Evolutionary conservation across 1,139 yeast genomes (phyloP).

Genomic region (Debaryomycetaceae sp.): DNA sequence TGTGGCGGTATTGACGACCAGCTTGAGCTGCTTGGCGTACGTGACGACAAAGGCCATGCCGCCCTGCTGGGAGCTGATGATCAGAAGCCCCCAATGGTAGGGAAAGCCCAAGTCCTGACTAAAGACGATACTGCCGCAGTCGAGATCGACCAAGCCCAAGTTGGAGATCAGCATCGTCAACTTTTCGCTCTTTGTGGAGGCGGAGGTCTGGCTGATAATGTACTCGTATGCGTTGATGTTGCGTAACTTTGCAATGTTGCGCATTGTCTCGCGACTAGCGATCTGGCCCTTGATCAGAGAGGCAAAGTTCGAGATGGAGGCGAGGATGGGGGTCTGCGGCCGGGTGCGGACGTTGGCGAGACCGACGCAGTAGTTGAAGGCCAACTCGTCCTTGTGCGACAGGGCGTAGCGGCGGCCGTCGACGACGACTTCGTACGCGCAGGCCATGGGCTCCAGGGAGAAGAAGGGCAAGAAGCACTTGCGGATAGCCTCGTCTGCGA

Average conservation of each 20-base stretch:
- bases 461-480: slow-evolving; percentile 10
- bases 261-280: neutral
- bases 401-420: slow-evolving; percentile 18
- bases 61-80: slow-evolving; percentile 9
- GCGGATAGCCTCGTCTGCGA: slow-evolving; percentile 12
- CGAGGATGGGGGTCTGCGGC: slow-evolving; percentile 3
- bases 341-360: slow-evolving; percentile 3
- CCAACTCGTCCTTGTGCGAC: slow-evolving; percentile 5
- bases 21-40: slow-evolving; percentile 8
- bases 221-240: slow-evolving; percentile 1
- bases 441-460: slow-evolving; percentile 5
- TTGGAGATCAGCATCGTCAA: slow-evolving; percentile 18
- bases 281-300: neutral
- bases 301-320: slow-evolving; percentile 3
- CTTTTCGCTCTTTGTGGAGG: slow-evolving; percentile 1
- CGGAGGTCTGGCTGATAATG: neutral
- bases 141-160: slow-evolving; percentile 13
- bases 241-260: neutral
- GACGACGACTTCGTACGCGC: slow-evolving; percentile 8
- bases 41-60: slow-evolving; percentile 16
- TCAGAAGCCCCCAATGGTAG: slow-evolving; percentile 11
- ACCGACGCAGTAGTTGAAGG: slow-evolving; percentile 12
- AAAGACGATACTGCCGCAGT: slow-evolving; percentile 13
- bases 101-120: slow-evolving; percentile 15
- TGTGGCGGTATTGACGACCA: slow-evolving; percentile 1